Conservation (phyloP, 1,284 basidiomycete species). For the Fomitopsis palustris region DNA sequence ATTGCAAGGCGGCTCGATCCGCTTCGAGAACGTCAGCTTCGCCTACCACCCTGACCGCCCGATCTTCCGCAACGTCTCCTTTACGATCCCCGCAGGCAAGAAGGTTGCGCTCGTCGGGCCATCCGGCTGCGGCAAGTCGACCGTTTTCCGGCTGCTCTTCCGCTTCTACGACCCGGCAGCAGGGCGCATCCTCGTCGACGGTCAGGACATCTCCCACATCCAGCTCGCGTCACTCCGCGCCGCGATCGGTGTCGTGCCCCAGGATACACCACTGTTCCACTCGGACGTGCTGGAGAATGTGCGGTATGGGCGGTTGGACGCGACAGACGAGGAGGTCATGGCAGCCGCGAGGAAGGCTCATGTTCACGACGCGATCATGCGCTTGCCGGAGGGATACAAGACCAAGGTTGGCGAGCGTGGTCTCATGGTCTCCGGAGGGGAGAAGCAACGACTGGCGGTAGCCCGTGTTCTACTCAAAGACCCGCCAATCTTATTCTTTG, state of each 20-base stretch:
- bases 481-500: conserved; percentile 94
- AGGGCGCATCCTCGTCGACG: conserved; percentile 84
- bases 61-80: conserved; percentile 88
- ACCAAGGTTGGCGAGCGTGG: conserved; percentile 96
- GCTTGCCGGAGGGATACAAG: conserved; percentile 81
- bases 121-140: conserved; percentile 97
- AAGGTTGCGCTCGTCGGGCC: conserved; percentile 97
- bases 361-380: conserved; percentile 78
- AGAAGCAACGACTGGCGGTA: conserved; percentile 95
- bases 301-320: conserved; percentile 87
- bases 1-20: conserved; percentile 83
- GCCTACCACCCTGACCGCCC: conserved; percentile 88
- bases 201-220: conserved; percentile 79
- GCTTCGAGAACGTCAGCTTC: conserved; percentile 91
- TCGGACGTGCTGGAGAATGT: conserved; percentile 94
- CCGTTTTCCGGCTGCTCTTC: conserved; percentile 91
- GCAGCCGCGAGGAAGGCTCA: conserved; percentile 84
- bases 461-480: conserved; percentile 92
- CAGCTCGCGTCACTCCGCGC: conserved; percentile 73
- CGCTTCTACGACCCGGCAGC: conserved; percentile 88
- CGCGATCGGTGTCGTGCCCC: conserved; percentile 91
- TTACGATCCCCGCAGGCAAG: conserved; percentile 91
- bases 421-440: conserved; percentile 96
- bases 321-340: conserved; percentile 85
- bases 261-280: conserved; percentile 98